These are phyloP conservation scores for Tolypocladium paradoxum DNA, from an alignment of 2,329 filamentous ascomycete species.

Conservation along the genomic window DNA sequence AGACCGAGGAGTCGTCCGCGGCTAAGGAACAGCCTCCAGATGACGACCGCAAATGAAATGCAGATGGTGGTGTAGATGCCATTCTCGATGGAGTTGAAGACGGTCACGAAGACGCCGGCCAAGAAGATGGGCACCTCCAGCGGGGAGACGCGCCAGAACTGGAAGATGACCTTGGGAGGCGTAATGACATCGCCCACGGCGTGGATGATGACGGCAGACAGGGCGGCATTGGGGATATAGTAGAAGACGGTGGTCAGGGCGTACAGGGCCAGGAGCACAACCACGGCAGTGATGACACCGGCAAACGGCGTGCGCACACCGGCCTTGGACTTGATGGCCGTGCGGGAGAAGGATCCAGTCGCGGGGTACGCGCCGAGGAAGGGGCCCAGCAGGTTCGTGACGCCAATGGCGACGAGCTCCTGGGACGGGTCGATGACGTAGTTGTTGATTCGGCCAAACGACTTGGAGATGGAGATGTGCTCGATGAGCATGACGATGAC, in stretches of 20 bases:
- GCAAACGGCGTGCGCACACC: conserved; percentile 80
- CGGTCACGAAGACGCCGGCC: conserved; percentile 68
- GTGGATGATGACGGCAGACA: conserved; percentile 82
- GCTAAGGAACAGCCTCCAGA: conserved; percentile 71
- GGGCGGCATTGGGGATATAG: conserved; percentile 69
- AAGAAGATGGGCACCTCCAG: conserved; percentile 79
- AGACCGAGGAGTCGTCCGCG: conserved; percentile 68
- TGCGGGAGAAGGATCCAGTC: conserved; percentile 83
- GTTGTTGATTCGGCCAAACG: conserved; percentile 71
- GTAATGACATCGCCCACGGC: conserved; percentile 81
- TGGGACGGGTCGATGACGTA: conserved; percentile 73
- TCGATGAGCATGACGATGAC: conserved; percentile 73
- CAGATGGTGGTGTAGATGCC: conserved; percentile 76
- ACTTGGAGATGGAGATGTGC: conserved; percentile 76
- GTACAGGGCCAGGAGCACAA: conserved; percentile 78
- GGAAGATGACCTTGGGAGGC: conserved; percentile 70
- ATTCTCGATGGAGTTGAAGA: conserved; percentile 74
- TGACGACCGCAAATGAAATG: conserved; percentile 57
- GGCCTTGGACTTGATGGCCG: conserved; percentile 89
- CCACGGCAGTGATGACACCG: conserved; percentile 70
- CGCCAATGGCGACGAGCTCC: conserved; percentile 67
- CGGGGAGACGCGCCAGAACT: conserved; percentile 80
- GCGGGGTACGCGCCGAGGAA: conserved; percentile 78
- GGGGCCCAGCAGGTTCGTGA: conserved; percentile 63
- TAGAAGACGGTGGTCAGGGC: conserved; percentile 75